These are phyloP conservation scores for Apiospora rasikravindrae DNA, from an alignment of 2,329 filamentous ascomycete species.

Conservation along the genomic window DNA sequence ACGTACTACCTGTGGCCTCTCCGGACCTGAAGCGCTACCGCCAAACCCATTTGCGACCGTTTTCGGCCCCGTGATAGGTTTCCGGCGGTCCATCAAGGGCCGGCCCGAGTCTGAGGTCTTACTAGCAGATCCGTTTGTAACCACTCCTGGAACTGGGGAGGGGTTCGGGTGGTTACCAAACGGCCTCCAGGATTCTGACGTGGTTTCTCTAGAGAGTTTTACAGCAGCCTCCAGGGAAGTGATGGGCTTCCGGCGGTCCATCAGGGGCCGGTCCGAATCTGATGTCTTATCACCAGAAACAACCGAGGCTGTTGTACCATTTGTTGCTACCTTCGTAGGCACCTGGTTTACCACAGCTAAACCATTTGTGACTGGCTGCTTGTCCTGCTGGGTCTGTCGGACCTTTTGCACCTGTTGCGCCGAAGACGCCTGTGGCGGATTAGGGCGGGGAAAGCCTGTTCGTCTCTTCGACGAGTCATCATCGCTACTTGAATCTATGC, in stretches of 20 bases:
- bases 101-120: background rate
- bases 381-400: background rate
- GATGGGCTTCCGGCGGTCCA: background rate
- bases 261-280: background rate
- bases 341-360: background rate
- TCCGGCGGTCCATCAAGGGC: background rate
- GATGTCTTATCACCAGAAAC: background rate
- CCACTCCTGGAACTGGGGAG: background rate
- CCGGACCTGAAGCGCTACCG: background rate
- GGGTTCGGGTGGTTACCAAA: background rate
- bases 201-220: background rate
- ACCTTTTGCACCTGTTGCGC: background rate
- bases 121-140: background rate
- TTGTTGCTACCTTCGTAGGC: background rate
- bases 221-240: background rate
- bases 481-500: conserved; percentile 1
- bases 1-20: background rate
- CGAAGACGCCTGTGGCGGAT: background rate
- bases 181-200: background rate
- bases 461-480: background rate
- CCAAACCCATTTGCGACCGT: background rate
- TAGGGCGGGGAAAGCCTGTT: background rate
- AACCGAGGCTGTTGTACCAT: background rate
- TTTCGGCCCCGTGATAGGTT: background rate
- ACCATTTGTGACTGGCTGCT: background rate